Conservation (phyloP, 2,329 filamentous ascomycete species). For the Tothia fuscella region DNA sequence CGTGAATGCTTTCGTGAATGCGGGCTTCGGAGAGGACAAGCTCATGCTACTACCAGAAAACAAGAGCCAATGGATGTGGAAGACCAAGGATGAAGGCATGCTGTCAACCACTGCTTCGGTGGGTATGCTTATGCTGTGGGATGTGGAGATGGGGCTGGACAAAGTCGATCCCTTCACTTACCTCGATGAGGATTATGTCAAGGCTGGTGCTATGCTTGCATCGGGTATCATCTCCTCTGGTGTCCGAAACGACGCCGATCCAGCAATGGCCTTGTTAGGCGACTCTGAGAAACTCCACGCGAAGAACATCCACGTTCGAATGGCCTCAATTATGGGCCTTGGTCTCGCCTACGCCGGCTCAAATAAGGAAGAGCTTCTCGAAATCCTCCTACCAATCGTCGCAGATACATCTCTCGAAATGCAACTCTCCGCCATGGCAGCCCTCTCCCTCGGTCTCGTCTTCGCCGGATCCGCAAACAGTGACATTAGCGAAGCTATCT, state of each 20-base stretch:
- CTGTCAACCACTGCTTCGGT: conserved; percentile 89
- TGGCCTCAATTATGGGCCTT: conserved; percentile 88
- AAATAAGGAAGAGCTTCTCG: conserved; percentile 79
- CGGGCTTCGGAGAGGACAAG: conserved; percentile 90
- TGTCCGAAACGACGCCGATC: conserved; percentile 78
- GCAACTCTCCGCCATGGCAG: conserved; percentile 94
- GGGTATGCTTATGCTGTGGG: conserved; percentile 85
- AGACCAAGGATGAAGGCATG: conserved; percentile 98
- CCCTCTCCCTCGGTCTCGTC: conserved; percentile 76
- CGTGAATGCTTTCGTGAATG: conserved; percentile 94
- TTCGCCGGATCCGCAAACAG: conserved; percentile 88
- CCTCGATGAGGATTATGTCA: conserved; percentile 67
- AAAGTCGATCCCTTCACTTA: conserved; percentile 94
- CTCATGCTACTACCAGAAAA: conserved; percentile 82
- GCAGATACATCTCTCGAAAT: conserved; percentile 75
- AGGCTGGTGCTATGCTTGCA: conserved; percentile 81
- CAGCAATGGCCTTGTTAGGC: conserved; percentile 73
- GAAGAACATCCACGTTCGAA: conserved; percentile 64
- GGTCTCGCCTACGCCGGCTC: conserved; percentile 91
- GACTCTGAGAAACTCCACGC: conserved; percentile 69
- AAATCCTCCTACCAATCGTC: conserved; percentile 76
- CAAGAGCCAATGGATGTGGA: conserved; percentile 95
- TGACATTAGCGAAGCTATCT: conserved; percentile 82
- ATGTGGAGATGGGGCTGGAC: conserved; percentile 82
- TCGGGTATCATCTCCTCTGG: conserved; percentile 95